Base-by-base conservation (phyloP, 2,329 filamentous ascomycete species). In the Aspergillus intermedius region DNA sequence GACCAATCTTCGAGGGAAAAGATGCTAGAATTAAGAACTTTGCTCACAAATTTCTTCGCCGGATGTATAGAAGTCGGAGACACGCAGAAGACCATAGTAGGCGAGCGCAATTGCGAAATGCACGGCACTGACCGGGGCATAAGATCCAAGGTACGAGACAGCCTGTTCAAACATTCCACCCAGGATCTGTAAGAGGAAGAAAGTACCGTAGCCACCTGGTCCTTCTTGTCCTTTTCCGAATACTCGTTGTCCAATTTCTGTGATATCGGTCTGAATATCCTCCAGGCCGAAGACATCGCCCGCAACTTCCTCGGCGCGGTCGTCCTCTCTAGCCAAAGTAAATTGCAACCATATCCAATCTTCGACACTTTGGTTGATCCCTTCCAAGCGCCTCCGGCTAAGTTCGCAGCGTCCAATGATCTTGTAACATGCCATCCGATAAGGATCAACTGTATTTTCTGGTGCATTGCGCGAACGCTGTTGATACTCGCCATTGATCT, bases 401-500 rank as follows among this genome's bases (percentile, higher is more conserved):
- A 84, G 71, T 54, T 85, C 82, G 61, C 81, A 84, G 44, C 82
- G 89, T 42, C 94, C 93, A 59, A 98, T 86, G 53, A 98, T 84
- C 77, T 98, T 97, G 78, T 97, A 97, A 68, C 93, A 96, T 43
- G 91, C 91, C 83, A 95, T 91, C 47, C 90, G 84, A 74, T 94
- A 98, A 22, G 93, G 93, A 66, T 98, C 93, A 54, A 94, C 83
- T 1, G 88, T 87, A 63, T 91, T 86, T 50, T 93, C 88, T 0
- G 88, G 87, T 0, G 88, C 88, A 60, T 94, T 88, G 55, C 88
- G 85, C 22, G 84, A 80, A 42, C 90, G 84, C 65, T 94, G 88
- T 45, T 86, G 86, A 69, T 94, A 96, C 64, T 96, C 91, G 54
- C 87, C 88, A 58, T 87, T 87, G 70, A 95, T 95, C 54, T 88